A percentile compares a stretch with the other conserved stretches of the same genome.
Evolutionary conservation across 352 stramenopile species (phyloP).

Genomic region (Phytophthora pistaciae): DNA sequence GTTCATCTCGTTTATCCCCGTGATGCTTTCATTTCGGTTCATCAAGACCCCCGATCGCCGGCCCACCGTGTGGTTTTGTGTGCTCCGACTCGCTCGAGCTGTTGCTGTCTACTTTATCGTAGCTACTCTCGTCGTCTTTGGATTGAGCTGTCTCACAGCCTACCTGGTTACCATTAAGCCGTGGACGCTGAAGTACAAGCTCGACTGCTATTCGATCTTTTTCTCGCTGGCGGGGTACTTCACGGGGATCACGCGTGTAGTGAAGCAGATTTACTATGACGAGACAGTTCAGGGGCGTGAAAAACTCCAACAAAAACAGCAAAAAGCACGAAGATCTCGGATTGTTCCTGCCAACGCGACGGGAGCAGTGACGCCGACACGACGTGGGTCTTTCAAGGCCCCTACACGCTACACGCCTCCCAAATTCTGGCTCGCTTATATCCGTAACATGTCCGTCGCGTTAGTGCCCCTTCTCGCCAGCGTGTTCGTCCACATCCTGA

Average conservation of each 20-base stretch:
- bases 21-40: slow-evolving; percentile 18
- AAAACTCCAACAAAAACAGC: not conserved
- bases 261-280: slow-evolving; percentile 8
- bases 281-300: not conserved
- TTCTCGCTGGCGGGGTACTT: slow-evolving; percentile 22
- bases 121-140: not conserved
- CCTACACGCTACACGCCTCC: not conserved
- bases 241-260: slow-evolving; percentile 9
- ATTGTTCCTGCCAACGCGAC: not conserved
- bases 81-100: slow-evolving; percentile 8
- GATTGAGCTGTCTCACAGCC: not conserved
- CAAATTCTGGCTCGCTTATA: slow-evolving; percentile 4
- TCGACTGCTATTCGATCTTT: slow-evolving; percentile 34
- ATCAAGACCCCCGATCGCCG: not conserved
- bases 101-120: slow-evolving; percentile 13
- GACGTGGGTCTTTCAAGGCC: not conserved
- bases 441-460: not conserved
- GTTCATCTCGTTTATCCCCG: slow-evolving; percentile 1
- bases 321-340: not conserved
- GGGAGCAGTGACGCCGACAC: not conserved
- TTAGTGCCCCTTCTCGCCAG: slow-evolving; percentile 9
- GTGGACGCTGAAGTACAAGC: slow-evolving; percentile 8
- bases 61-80: slow-evolving; percentile 10
- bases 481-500: slow-evolving; percentile 30
- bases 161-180: slow-evolving; percentile 3